Conservation (phyloP, 2,329 filamentous ascomycete genomes). For the Penicillium sp. region DNA sequence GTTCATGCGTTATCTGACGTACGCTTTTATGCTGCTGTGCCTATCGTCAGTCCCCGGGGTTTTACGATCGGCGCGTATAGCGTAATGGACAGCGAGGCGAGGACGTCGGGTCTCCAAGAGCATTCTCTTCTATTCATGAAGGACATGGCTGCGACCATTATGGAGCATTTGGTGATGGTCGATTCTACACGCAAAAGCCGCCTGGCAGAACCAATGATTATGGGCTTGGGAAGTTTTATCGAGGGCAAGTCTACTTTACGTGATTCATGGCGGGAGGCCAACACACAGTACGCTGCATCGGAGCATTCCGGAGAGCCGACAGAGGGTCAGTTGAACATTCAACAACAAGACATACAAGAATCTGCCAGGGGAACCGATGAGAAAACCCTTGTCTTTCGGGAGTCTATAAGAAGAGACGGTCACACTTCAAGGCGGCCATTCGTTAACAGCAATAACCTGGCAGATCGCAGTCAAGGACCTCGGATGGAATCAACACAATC, state of each 20-base stretch:
- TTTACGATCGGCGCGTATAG: conserved; percentile 55
- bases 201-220: conserved; percentile 54
- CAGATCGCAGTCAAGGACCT: no score
- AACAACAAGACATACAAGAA: conserved; percentile 15
- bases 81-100: conserved; percentile 53
- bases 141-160: conserved; percentile 54
- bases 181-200: conserved; percentile 49
- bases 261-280: conserved; percentile 21
- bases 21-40: conserved; percentile 53
- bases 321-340: conserved; percentile 19
- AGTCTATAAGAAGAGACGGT: no score
- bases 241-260: conserved; percentile 40
- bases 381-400: no score
- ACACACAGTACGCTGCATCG: background rate
- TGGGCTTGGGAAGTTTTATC: conserved; percentile 51
- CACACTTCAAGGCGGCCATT: no score
- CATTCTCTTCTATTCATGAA: conserved; percentile 52
- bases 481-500: no score
- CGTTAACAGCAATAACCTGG: no score
- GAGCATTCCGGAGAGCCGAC: conserved; percentile 8
- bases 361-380: no score
- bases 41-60: conserved; percentile 53
- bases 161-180: conserved; percentile 55
- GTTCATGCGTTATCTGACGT: conserved; percentile 27
- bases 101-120: conserved; percentile 20